These are phyloP conservation scores for Cordyceps javanica DNA, from an alignment of 2,329 filamentous ascomycete genomes.

Conservation along the genomic window DNA sequence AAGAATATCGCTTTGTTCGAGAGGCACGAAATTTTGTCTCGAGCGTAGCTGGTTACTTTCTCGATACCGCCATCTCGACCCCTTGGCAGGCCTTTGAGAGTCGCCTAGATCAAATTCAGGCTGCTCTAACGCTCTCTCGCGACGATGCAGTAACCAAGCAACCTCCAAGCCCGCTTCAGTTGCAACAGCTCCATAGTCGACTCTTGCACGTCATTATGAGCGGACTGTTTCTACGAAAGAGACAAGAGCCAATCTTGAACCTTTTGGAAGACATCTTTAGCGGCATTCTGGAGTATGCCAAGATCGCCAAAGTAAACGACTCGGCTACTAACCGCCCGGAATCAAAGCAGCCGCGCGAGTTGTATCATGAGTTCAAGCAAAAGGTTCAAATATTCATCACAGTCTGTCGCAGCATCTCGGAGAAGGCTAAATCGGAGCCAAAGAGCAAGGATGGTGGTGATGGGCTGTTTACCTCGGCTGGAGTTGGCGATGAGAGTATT, in stretches of 20 bases:
- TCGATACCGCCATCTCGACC: constrained; percentile 67
- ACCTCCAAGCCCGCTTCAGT: constrained; percentile 52
- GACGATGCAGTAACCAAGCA: constrained; percentile 11
- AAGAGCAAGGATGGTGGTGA: constrained; percentile 24
- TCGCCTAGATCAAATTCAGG: constrained; percentile 42
- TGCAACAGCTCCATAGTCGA: constrained; percentile 65
- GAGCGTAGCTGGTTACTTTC: constrained; percentile 68
- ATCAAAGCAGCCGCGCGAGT: constrained; percentile 25
- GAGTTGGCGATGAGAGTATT: constrained; percentile 46
- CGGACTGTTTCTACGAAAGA: constrained; percentile 64
- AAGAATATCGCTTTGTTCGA: constrained; percentile 56
- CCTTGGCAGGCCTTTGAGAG: constrained; percentile 67
- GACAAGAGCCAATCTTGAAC: constrained; percentile 66
- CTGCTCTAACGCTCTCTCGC: constrained; percentile 8
- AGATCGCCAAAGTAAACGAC: constrained; percentile 30
- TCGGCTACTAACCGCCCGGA: constrained; percentile 27
- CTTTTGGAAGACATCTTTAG: constrained; percentile 73
- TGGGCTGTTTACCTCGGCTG: constrained; percentile 24
- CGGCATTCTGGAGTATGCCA: constrained; percentile 66
- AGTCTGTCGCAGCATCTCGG: constrained; percentile 62
- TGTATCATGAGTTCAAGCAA: constrained; percentile 63
- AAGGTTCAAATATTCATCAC: constrained; percentile 69
- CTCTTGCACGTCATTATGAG: constrained; percentile 71
- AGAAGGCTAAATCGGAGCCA: constrained; percentile 44
- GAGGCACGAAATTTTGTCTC: constrained; percentile 77